These are phyloP conservation scores for Schizophyllum commune DNA, from an alignment of 1,284 basidiomycete genomes.

Conservation along the genomic window DNA sequence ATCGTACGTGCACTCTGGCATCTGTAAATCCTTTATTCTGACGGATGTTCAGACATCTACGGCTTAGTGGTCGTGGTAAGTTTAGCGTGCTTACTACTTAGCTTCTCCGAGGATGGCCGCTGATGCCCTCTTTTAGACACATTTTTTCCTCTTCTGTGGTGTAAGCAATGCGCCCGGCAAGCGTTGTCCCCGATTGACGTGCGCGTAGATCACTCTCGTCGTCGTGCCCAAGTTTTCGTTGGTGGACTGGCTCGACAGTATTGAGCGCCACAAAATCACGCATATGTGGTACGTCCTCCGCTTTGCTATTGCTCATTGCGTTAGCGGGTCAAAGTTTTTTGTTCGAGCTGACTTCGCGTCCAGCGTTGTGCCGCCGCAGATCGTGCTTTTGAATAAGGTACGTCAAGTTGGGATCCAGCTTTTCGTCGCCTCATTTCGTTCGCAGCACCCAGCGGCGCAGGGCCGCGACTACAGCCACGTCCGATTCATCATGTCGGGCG, in stretches of 20 bases:
- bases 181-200: no score
- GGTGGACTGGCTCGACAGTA: conserved; percentile 28
- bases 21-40: conserved; percentile 1
- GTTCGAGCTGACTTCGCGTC: neutral
- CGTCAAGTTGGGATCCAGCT: conserved; percentile 1
- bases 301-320: neutral
- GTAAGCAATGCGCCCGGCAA: no score
- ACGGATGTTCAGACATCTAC: conserved; percentile 32
- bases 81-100: neutral
- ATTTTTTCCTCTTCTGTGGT: conserved; percentile 34
- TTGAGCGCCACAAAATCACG: conserved; percentile 27
- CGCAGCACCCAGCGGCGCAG: conserved; percentile 28
- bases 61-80: conserved; percentile 37
- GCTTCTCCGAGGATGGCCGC: neutral
- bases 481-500: conserved; percentile 35
- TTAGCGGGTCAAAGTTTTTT: neutral
- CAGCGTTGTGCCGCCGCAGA: conserved; percentile 41
- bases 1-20: conserved; percentile 25
- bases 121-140: conserved; percentile 24
- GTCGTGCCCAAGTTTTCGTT: conserved; percentile 40
- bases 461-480: conserved; percentile 32
- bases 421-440: neutral
- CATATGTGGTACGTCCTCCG: conserved; percentile 29
- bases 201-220: conserved; percentile 29
- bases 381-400: conserved; percentile 42